Base-by-base conservation (phyloP, 2,329 filamentous ascomycete genomes). In the Cladobotryum mycophilum region DNA sequence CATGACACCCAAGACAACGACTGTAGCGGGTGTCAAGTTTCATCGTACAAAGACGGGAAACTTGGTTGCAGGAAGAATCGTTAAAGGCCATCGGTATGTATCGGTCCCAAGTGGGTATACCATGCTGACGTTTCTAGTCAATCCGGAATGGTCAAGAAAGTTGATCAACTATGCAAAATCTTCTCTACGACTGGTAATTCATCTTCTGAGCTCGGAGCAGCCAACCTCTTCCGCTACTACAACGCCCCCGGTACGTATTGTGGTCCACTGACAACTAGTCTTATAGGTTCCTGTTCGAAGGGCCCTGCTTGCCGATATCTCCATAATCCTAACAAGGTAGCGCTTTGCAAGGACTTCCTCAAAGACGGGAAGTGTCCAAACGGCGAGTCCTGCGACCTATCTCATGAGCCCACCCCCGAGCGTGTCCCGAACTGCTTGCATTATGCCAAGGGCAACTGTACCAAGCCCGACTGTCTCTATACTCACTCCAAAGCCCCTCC, bases 391-490 rank as follows among this genome's bases (percentile, higher is more conserved):
- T 99, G 93, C 78, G 88, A 95, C 70, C 79, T 97, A 54, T 96
- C 91, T 56, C 93, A 97, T 78, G 85, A 93, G 44, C 75, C 88
- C 56, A 88, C 80, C 49, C 81, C 89, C 58, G 81, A 96, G 69
- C 87, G 92, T 70, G 88, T 88, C 49, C 91, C 93, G 51, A 81
- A 86, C 55, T 97, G 93, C 74, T 71, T 93, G 67, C 90, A 96
- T 73, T 96, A 89, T 74, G 81, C 89, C 67, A 87, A 88, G 67
- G 90, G 90, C 63, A 88, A 89, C 65, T 97, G 93, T 75, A 86
- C 85, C 61, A 96, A 96, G 65, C 72, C 83, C 62, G 79, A 85
- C 60, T 97, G 93, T 72, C 86, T 81, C 56, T 97, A 95, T 78
- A 80, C 88, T 64, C 93, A 99, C 74, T 81, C 89, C 60, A 80